Evolutionary conservation across 306 rosid genomes (phyloP).

Genomic region (Rosa lucieae): DNA sequence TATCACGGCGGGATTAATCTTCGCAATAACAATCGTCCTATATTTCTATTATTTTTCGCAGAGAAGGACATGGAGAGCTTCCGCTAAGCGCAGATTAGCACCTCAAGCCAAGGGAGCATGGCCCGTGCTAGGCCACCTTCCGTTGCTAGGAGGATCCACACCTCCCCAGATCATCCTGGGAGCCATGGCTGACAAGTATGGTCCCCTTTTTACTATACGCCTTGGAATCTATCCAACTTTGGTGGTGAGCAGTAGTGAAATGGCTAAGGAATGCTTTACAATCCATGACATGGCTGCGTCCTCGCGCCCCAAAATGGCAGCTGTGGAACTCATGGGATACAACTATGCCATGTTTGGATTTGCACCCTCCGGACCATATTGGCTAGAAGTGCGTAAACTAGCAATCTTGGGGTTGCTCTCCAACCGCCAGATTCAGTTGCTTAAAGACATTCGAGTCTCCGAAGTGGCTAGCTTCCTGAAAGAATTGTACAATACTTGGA

Average conservation of each 20-base stretch:
- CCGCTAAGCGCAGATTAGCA: neutral
- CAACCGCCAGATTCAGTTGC: conserved; percentile 23
- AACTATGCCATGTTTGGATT: conserved; percentile 34
- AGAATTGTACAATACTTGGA: conserved; percentile 18
- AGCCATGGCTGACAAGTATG: conserved; percentile 39
- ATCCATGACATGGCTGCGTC: conserved; percentile 18
- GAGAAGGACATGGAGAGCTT: neutral
- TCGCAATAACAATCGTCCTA: neutral
- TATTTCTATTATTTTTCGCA: neutral
- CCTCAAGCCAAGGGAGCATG: conserved; percentile 28
- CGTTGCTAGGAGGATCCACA: neutral
- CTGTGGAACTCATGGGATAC: conserved; percentile 8
- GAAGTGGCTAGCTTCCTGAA: conserved; percentile 30
- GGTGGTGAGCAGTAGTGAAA: conserved; percentile 26
- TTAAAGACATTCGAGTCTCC: conserved; percentile 26
- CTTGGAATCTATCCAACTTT: conserved; percentile 18
- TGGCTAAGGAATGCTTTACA: conserved; percentile 40
- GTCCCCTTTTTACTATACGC: conserved; percentile 19
- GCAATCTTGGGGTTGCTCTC: conserved; percentile 36
- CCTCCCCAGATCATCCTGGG: conserved; percentile 28
- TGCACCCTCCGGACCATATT: conserved; percentile 34
- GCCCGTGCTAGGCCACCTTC: conserved; percentile 35
- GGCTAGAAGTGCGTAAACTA: conserved; percentile 47
- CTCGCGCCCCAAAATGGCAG: conserved; percentile 17
- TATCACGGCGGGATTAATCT: neutral